Evolutionary conservation across 2,329 filamentous ascomycete genomes (phyloP).

Genomic region (Byssoonygena ceratinophila): DNA sequence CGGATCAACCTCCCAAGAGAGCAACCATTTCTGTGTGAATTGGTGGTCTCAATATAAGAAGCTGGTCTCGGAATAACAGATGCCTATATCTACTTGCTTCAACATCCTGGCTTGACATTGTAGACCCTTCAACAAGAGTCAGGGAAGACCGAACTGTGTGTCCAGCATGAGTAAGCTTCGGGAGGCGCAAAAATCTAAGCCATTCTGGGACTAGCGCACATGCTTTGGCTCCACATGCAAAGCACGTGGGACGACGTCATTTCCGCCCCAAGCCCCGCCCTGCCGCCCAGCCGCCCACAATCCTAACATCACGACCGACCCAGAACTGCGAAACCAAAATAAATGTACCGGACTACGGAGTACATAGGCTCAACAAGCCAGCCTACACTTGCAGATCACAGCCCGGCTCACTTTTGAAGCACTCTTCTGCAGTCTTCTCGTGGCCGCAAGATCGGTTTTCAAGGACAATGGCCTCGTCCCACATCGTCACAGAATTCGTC

Average conservation of each 20-base stretch:
- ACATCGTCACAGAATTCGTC: constrained; percentile 27
- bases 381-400: background rate
- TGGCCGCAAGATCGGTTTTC: background rate
- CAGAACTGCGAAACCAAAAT: background rate
- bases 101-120: no score
- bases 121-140: no score
- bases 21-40: no score
- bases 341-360: no score
- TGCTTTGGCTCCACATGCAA: background rate
- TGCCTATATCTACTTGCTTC: no score
- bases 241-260: background rate
- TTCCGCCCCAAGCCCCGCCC: background rate
- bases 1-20: background rate
- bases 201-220: background rate
- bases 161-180: no score
- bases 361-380: background rate
- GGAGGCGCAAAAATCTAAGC: no score
- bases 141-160: no score
- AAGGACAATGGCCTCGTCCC: background rate
- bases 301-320: background rate
- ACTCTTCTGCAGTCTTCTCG: background rate
- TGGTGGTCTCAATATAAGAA: no score
- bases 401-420: background rate
- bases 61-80: no score
- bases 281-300: background rate